These are phyloP conservation scores for Peterozyma xylosa DNA, from an alignment of 805 yeast species.

Conservation along the genomic window DNA sequence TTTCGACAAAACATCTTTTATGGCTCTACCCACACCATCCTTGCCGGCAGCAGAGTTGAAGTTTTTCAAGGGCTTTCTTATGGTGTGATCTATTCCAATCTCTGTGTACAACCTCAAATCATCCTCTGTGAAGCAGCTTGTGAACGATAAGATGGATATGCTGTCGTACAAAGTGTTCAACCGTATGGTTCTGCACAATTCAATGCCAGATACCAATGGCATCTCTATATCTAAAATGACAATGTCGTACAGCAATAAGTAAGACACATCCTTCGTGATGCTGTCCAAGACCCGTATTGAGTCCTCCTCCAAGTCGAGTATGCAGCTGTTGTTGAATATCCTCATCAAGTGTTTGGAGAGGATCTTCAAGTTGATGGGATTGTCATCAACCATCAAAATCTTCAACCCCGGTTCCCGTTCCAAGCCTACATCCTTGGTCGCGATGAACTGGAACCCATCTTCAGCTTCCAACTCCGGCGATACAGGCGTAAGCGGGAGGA, in stretches of 20 bases:
- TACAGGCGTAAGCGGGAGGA: no score
- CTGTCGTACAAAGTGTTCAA: conserved; percentile 9
- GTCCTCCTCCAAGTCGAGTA: conserved; percentile 20
- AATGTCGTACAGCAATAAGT: conserved; percentile 17
- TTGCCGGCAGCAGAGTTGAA: not conserved
- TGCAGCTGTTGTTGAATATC: conserved; percentile 28
- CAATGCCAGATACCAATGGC: conserved; percentile 34
- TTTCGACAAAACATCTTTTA: no score
- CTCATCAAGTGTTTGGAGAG: conserved; percentile 23
- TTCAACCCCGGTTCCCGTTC: not conserved
- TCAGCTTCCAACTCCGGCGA: no score
- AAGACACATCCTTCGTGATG: conserved; percentile 7
- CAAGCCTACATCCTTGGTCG: no score
- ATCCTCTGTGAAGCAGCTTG: conserved; percentile 22
- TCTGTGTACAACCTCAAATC: conserved; percentile 24
- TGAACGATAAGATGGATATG: conserved; percentile 32
- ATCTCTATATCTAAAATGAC: conserved; percentile 36
- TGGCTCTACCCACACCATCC: not conserved
- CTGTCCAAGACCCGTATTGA: conserved; percentile 15
- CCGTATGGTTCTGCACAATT: conserved; percentile 22
- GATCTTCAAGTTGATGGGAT: conserved; percentile 30
- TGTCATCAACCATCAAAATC: conserved; percentile 29
- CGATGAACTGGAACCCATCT: no score
- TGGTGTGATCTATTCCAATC: conserved; percentile 32
- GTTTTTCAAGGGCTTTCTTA: conserved; percentile 27